Conservation (phyloP, 106 monocot species). For the Iris macrosiphon region DNA sequence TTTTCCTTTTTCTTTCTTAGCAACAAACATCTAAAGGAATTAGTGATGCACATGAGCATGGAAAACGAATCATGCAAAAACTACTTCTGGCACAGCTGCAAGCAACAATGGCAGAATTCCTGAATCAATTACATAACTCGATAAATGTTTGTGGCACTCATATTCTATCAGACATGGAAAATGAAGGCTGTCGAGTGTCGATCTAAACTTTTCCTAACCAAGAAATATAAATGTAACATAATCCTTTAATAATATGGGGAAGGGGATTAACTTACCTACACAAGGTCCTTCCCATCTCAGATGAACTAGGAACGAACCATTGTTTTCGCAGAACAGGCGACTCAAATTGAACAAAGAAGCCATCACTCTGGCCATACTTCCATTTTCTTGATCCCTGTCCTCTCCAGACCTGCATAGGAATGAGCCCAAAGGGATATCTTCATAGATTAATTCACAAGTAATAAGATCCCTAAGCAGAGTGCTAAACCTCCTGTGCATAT, state of each 20-base stretch:
- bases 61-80: neutral
- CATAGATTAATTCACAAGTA: neutral
- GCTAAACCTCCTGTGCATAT: too few relatives aligned
- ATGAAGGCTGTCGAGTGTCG: neutral
- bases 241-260: neutral
- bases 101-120: neutral
- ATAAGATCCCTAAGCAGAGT: neutral
- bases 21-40: neutral
- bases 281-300: conserved; percentile 63
- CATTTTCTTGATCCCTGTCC: conserved; percentile 97
- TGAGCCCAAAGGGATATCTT: neutral
- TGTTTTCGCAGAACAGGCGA: conserved; percentile 59
- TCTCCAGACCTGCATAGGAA: conserved; percentile 76
- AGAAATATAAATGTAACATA: neutral
- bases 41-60: neutral
- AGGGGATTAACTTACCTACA: conserved; percentile 51
- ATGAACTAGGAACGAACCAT: conserved; percentile 87
- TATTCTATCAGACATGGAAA: neutral
- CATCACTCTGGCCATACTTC: conserved; percentile 86
- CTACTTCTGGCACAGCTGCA: neutral
- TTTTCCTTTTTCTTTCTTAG: too few relatives aligned
- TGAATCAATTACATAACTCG: neutral
- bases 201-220: neutral
- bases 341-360: conserved; percentile 98
- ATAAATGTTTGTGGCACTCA: neutral